A percentile compares a stretch with the other conserved stretches of the same genome.
Conservation (phyloP, 495 filamentous ascomycete species). For the Venustampulla echinocandica region DNA sequence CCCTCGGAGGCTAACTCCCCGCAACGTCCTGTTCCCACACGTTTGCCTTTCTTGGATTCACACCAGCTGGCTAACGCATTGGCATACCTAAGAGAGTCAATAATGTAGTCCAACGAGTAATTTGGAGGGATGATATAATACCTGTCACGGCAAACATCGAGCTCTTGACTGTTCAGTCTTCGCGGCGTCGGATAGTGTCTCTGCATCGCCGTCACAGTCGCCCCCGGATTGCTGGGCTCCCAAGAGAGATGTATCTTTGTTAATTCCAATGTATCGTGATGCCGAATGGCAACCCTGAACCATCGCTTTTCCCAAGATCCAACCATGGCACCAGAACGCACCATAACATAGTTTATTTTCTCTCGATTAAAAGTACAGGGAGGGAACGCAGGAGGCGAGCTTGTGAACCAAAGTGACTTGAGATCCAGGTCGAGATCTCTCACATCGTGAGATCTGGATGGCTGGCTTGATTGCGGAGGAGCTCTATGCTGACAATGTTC, state of each 20-base stretch:
- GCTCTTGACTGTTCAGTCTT: slow-evolving; percentile 13
- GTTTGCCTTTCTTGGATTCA: slow-evolving; percentile 23
- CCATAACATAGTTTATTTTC: slow-evolving; percentile 12
- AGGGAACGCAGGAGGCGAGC: slow-evolving; percentile 25
- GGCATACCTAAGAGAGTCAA: slow-evolving; percentile 12
- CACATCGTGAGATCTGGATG: slow-evolving; percentile 11
- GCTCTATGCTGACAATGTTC: background rate
- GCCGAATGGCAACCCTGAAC: slow-evolving; percentile 25
- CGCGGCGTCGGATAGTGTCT: slow-evolving; percentile 30
- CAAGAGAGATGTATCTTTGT: slow-evolving; percentile 32
- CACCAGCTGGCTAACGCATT: slow-evolving; percentile 29
- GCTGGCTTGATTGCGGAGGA: background rate
- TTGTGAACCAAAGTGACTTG: slow-evolving; percentile 29
- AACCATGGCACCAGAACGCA: slow-evolving; percentile 22
- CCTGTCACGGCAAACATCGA: slow-evolving; percentile 13
- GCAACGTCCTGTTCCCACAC: slow-evolving; percentile 36
- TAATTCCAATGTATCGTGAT: slow-evolving; percentile 27
- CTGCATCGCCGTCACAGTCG: slow-evolving; percentile 29
- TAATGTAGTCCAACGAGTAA: too few species aligned
- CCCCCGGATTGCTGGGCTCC: slow-evolving; percentile 29
- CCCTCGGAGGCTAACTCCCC: slow-evolving; percentile 34
- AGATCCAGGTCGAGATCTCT: slow-evolving; percentile 32
- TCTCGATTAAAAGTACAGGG: slow-evolving; percentile 19
- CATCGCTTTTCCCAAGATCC: slow-evolving; percentile 28
- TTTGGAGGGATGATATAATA: too few species aligned